Percentiles rank a stretch among this genome's conserved stretches.
Evolutionary conservation across 441 rosid genomes (phyloP).

Genomic region (Gossypium trilobum): DNA sequence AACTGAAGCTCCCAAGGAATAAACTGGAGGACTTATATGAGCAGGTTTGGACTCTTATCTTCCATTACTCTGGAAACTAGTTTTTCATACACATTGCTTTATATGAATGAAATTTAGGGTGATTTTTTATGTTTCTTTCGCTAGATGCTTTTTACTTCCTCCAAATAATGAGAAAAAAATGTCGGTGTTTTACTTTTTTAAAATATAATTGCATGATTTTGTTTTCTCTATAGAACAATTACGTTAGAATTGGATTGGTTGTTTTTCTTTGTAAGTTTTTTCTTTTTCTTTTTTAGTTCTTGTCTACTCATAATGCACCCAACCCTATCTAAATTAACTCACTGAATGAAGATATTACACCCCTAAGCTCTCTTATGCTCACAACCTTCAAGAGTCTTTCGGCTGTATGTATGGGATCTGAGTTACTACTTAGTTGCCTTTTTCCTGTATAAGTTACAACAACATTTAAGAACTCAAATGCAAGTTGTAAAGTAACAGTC

Average conservation of each 20-base stretch:
- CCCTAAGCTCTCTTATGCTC: no score
- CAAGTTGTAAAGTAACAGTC: neutral
- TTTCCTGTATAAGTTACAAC: neutral
- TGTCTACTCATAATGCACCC: no score
- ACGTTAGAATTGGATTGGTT: neutral
- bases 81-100: neutral
- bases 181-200: neutral
- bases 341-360: no score
- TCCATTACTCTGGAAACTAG: neutral
- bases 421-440: no score
- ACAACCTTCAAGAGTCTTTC: no score
- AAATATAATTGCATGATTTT: neutral
- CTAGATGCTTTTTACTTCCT: neutral
- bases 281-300: no score
- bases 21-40: constrained; percentile 87
- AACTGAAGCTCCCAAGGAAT: constrained; percentile 88
- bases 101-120: neutral
- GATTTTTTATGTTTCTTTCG: neutral
- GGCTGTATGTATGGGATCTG: no score
- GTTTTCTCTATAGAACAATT: neutral
- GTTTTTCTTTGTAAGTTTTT: neutral
- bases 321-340: no score
- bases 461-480: neutral
- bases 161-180: neutral
- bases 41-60: constrained; percentile 41